Evolutionary conservation across 2,329 filamentous ascomycete species (phyloP).

Genomic region (Ophiostoma tasmaniense): DNA sequence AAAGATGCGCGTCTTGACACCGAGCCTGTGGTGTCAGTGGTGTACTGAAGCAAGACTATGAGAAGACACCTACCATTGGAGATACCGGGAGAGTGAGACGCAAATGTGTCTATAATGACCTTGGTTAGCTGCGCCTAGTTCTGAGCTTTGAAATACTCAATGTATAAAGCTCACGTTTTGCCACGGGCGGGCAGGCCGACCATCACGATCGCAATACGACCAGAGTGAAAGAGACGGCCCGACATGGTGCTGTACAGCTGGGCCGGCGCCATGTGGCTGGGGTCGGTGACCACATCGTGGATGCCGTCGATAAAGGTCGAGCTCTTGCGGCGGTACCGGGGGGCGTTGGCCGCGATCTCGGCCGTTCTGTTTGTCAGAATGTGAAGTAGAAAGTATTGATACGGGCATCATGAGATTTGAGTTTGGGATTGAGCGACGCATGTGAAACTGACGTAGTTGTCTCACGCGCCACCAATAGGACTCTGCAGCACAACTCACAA

Average conservation of each 20-base stretch:
- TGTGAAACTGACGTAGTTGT: neutral
- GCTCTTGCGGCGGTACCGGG: conserved; percentile 81
- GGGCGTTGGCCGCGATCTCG: conserved; percentile 84
- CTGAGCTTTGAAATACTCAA: no score
- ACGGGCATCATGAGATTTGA: neutral
- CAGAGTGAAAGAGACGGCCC: conserved; percentile 91
- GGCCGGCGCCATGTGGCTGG: conserved; percentile 71
- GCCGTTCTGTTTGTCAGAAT: conserved; percentile 55
- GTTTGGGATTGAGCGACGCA: neutral
- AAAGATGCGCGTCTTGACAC: conserved; percentile 96
- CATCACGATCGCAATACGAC: conserved; percentile 93
- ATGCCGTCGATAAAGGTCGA: conserved; percentile 97
- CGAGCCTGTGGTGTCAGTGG: conserved; percentile 53
- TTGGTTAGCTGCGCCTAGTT: neutral
- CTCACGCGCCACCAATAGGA: neutral
- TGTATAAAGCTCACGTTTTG: conserved; percentile 62
- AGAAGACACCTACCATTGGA: conserved; percentile 61
- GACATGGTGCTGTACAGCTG: conserved; percentile 98
- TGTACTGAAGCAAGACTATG: neutral
- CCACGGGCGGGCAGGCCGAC: conserved; percentile 90
- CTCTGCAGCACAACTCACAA: conserved; percentile 13
- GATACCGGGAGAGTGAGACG: conserved; percentile 86
- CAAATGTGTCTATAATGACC: conserved; percentile 64
- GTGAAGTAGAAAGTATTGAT: neutral
- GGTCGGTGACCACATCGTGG: conserved; percentile 79